Percentiles rank a stretch among this genome's conserved stretches.
Evolutionary conservation across 805 yeast species (phyloP).

Genomic region (Kurtzmaniella cleridarum): DNA sequence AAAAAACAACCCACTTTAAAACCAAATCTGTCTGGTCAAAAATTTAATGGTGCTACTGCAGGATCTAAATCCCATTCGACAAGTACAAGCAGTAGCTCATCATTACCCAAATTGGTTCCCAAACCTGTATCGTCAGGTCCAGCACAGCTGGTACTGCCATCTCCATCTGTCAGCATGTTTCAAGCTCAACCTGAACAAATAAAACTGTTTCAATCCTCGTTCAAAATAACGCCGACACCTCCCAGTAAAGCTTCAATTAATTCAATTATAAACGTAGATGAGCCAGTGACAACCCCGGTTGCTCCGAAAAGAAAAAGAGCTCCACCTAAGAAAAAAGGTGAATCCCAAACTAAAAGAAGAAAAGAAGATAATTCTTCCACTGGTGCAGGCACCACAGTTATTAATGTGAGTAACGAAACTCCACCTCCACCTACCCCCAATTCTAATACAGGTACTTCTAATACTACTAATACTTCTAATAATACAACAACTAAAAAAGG

Average conservation of each 20-base stretch:
- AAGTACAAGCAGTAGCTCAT: too few relatives aligned
- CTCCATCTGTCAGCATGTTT: neutral
- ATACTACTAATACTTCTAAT: too few relatives aligned
- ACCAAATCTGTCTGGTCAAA: neutral
- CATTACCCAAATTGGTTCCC: constrained; percentile 15
- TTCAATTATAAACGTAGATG: constrained; percentile 36
- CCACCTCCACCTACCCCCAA: neutral
- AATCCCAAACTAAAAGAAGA: constrained; percentile 21
- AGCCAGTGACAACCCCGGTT: constrained; percentile 6
- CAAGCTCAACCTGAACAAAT: constrained; percentile 18
- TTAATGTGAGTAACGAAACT: neutral
- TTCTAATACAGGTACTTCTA: too few relatives aligned
- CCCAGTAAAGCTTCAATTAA: constrained; percentile 34
- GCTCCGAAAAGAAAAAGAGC: constrained; percentile 12
- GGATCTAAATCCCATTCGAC: constrained; percentile 3
- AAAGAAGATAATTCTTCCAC: constrained; percentile 2
- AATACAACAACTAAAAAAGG: constrained; percentile 2
- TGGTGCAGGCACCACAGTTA: neutral
- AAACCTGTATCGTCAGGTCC: constrained; percentile 9
- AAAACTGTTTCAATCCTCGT: constrained; percentile 20
- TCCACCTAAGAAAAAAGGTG: constrained; percentile 11
- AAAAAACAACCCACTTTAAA: constrained; percentile 5
- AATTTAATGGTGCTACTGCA: constrained; percentile 2
- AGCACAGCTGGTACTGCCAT: constrained; percentile 3
- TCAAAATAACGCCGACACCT: constrained; percentile 3